These are phyloP conservation scores for Echria macrotheca DNA, from an alignment of 495 filamentous ascomycete genomes.

Conservation along the genomic window DNA sequence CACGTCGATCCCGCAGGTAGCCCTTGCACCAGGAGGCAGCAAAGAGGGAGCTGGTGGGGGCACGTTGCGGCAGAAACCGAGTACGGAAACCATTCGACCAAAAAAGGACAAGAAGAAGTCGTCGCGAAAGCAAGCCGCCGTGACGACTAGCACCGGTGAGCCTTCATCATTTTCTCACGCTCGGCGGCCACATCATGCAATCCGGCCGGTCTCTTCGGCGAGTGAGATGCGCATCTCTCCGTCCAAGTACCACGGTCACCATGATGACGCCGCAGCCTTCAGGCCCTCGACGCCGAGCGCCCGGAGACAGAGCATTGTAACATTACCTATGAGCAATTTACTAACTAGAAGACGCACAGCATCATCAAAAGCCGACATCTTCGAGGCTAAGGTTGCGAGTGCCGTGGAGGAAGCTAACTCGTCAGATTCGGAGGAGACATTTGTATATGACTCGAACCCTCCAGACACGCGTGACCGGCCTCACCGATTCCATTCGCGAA, in stretches of 20 bases:
- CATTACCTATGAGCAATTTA: conserved; percentile 38
- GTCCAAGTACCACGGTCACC: conserved; percentile 26
- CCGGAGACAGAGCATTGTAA: conserved; percentile 26
- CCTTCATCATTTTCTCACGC: conserved; percentile 22
- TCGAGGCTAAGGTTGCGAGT: conserved; percentile 92
- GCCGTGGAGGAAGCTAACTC: conserved; percentile 89
- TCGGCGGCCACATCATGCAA: conserved; percentile 30
- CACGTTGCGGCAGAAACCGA: conserved; percentile 79
- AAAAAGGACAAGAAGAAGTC: conserved; percentile 85
- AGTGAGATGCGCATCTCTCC: conserved; percentile 26
- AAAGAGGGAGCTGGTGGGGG: conserved; percentile 60
- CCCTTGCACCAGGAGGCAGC: conserved; percentile 61
- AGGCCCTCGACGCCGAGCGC: conserved; percentile 13
- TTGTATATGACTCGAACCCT: conserved; percentile 98
- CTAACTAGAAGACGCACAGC: conserved; percentile 55
- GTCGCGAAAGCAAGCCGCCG: conserved; percentile 65
- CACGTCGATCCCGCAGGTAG: conserved; percentile 83
- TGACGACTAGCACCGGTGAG: conserved; percentile 70
- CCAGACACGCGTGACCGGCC: conserved; percentile 75
- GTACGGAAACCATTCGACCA: conserved; percentile 89
- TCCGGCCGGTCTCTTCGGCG: conserved; percentile 29
- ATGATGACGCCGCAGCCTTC: conserved; percentile 23
- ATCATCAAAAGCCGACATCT: conserved; percentile 96
- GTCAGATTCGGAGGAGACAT: conserved; percentile 92
- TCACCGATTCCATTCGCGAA: conserved; percentile 83